Evolutionary conservation across 2,329 filamentous ascomycete genomes (phyloP).

Genomic region (Plenodomus biglobosus): DNA sequence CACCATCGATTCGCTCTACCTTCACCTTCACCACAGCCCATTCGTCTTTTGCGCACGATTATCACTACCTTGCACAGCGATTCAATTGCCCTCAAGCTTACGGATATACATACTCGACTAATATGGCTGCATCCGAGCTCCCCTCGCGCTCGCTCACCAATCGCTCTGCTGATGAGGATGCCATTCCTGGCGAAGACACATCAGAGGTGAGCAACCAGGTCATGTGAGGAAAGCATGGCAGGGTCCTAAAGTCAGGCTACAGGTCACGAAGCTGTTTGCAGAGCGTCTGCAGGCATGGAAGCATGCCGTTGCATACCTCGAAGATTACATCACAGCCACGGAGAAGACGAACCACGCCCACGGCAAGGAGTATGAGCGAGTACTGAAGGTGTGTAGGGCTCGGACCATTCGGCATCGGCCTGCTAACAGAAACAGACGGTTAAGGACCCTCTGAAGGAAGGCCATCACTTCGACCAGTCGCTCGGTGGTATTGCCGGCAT

Average conservation of each 20-base stretch:
- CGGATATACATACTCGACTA: neutral
- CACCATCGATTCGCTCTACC: neutral
- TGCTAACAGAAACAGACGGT: slow-evolving; percentile 64
- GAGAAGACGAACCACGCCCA: slow-evolving; percentile 85
- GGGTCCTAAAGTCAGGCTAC: no score
- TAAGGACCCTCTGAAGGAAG: slow-evolving; percentile 80
- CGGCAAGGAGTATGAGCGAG: slow-evolving; percentile 92
- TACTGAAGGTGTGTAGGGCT: slow-evolving; percentile 68
- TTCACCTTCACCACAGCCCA: neutral
- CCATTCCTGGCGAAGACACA: slow-evolving; percentile 53
- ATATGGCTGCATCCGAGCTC: slow-evolving; percentile 37
- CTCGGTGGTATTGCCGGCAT: slow-evolving; percentile 85
- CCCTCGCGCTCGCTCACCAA: slow-evolving; percentile 38
- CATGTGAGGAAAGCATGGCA: neutral
- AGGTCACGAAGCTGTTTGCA: slow-evolving; percentile 64
- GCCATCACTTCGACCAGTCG: slow-evolving; percentile 88
- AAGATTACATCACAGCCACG: slow-evolving; percentile 82
- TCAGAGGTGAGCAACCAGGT: slow-evolving; percentile 38
- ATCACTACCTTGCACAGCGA: neutral
- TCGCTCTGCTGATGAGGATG: slow-evolving; percentile 46
- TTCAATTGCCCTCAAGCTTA: neutral
- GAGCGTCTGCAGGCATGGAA: slow-evolving; percentile 95
- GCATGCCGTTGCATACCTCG: slow-evolving; percentile 85
- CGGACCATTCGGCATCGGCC: neutral
- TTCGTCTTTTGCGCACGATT: neutral